These are phyloP conservation scores for Entomortierella beljakovae DNA, from an alignment of 192 early-diverging fungal species.

Conservation along the genomic window DNA sequence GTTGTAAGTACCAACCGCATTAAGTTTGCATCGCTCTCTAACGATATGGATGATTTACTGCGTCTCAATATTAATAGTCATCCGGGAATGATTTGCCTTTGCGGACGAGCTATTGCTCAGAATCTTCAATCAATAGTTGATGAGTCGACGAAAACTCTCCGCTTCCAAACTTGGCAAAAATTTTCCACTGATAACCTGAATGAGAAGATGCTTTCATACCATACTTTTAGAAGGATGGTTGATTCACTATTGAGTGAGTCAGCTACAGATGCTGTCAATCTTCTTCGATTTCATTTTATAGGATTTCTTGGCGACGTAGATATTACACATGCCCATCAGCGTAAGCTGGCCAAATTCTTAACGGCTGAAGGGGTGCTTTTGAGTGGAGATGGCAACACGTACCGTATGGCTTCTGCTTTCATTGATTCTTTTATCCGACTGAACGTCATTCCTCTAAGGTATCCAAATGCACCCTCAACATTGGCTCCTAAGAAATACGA, in stretches of 20 bases:
- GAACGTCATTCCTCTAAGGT: not conserved
- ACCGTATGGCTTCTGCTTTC: slow-evolving; percentile 1
- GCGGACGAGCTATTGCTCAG: not conserved
- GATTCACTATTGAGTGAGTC: not conserved
- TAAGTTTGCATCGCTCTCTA: not conserved
- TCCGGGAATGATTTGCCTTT: slow-evolving; percentile 2
- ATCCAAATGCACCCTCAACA: not conserved
- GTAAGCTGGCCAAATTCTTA: not conserved
- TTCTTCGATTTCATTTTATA: not conserved
- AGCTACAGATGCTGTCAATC: not conserved
- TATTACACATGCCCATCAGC: not conserved
- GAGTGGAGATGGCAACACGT: not conserved
- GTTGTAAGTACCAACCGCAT: not conserved
- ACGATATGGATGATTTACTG: not conserved
- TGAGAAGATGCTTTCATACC: not conserved
- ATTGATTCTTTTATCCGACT: slow-evolving; percentile 1
- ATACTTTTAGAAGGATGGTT: not conserved
- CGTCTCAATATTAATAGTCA: not conserved
- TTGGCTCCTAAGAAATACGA: not conserved
- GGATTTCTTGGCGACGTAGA: not conserved
- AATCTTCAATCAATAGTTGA: slow-evolving; percentile 1
- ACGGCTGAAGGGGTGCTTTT: not conserved
- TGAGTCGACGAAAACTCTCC: not conserved
- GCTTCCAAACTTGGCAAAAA: not conserved
- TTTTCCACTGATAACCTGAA: not conserved